A percentile compares a stretch with the other conserved stretches of the same genome.
Evolutionary conservation across 2,329 filamentous ascomycete species (phyloP).

Genomic region (Paraphoma sp.): DNA sequence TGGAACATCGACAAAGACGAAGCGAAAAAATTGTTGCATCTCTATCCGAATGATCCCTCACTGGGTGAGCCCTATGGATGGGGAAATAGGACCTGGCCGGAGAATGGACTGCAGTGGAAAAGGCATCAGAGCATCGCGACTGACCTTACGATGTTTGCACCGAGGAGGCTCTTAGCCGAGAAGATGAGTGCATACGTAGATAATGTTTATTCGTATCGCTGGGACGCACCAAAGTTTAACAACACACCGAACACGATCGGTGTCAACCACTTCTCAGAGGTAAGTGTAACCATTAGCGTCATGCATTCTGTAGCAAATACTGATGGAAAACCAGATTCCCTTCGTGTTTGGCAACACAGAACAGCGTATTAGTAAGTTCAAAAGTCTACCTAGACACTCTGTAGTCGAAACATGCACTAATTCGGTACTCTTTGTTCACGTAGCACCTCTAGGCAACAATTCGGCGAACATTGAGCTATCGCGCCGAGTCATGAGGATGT

Average conservation of each 20-base stretch:
- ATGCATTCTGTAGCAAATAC: too few species aligned
- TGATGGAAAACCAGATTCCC: constrained; percentile 23
- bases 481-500: constrained; percentile 36
- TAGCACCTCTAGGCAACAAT: constrained; percentile 29
- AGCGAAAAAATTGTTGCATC: constrained; percentile 25
- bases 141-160: constrained; percentile 38
- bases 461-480: constrained; percentile 29
- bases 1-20: constrained; percentile 32
- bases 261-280: constrained; percentile 40
- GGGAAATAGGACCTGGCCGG: constrained; percentile 39
- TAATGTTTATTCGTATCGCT: constrained; percentile 36
- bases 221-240: constrained; percentile 42
- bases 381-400: too few species aligned
- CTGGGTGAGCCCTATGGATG: constrained; percentile 52
- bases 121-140: constrained; percentile 36
- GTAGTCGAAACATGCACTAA: too few species aligned
- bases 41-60: constrained; percentile 50
- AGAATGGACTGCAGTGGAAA: constrained; percentile 36
- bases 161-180: constrained; percentile 29
- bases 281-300: not conserved
- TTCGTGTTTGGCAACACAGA: constrained; percentile 39
- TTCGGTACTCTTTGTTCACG: too few species aligned
- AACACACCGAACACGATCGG: constrained; percentile 34
- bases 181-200: constrained; percentile 28
- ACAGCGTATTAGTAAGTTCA: constrained; percentile 22